Base-by-base conservation (phyloP, 2,329 filamentous ascomycete species). In the Colletotrichum sidae region DNA sequence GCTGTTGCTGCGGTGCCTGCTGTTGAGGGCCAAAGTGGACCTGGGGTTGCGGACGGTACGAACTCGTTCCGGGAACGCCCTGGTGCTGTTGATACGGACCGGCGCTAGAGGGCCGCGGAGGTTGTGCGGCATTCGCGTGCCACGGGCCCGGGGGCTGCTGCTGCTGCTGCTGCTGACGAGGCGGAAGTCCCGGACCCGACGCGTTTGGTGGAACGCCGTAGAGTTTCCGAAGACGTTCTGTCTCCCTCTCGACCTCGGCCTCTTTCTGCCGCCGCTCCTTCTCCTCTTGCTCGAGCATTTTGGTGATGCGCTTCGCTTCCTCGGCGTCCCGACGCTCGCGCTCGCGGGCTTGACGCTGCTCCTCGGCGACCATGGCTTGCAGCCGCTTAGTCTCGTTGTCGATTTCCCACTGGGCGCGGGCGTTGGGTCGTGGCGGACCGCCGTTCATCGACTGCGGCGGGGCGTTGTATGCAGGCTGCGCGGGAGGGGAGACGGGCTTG, bases 351-450 rank as follows among this genome's bases (percentile, higher is more conserved):
- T 81, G 82, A 15, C 82, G 83, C 72, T 84, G 84, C 73, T 81
- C 82, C 70, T 78, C 75, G 1, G 77, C 79, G 8, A 87, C 81
- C 74, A 87, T 78, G 41, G 81, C 83, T 70, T 84, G 81, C 8
- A 97, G 79, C 1, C 93, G 85, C 70, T 90, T 90, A 0, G 93
- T 97, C 77, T 97, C 94, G 47, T 88, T 87, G 41, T 97, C 89
- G 10, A 93, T 83, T 50, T 82, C 81, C 74, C 41, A 74, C 76
- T 44, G 74, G 67, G 13, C 72, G 60, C 25, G 78, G 75, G 47
- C 78, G 72, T 70, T 70, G 73, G 69, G 60, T 70, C 66, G 60
- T 51, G 73, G 67, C 52, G 67, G 6, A 70, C 71, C 41, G 67
- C 72, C 78, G 77, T 56, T 60, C 70, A 55, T 70, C 73, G 68